phyloP scores from a whole-genome alignment of 306 rosid species.

The Gynostemma pentaphyllum region DNA sequence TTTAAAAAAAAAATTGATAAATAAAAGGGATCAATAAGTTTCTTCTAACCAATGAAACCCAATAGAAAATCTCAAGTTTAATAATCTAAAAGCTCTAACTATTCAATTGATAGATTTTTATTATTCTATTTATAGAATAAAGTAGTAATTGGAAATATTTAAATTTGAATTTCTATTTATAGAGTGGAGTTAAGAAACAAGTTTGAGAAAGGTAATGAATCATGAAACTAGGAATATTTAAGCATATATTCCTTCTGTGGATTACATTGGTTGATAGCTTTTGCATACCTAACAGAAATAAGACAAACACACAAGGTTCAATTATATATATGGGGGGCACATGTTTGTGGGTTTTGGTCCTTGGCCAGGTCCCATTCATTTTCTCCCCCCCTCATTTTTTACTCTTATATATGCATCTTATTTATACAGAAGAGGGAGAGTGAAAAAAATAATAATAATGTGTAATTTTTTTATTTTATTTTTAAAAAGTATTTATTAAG shows the following conservation, averaged over 20 bases:
- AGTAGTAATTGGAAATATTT: too few species aligned
- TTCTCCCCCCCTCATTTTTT: too few species aligned
- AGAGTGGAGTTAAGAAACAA: background rate
- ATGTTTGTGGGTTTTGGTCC: conserved; percentile 5
- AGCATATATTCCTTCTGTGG: background rate
- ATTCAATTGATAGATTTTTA: background rate
- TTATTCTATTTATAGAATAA: background rate
- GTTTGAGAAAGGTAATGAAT: background rate
- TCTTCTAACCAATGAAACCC: background rate
- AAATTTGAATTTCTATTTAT: background rate
- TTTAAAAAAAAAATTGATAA: background rate
- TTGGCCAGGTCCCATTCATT: background rate
- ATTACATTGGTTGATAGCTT: background rate
- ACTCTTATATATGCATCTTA: too few species aligned
- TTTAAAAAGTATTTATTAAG: too few species aligned
- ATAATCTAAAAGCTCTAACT: background rate
- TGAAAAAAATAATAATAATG: too few species aligned
- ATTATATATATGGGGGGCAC: background rate
- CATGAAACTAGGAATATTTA: conserved; percentile 6
- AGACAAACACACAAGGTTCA: background rate
- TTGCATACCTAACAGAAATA: background rate
- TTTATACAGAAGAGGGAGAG: too few species aligned
- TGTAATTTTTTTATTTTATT: too few species aligned
- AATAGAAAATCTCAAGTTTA: background rate
- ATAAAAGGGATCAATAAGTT: background rate